phyloP scores from a whole-genome alignment of 2,329 filamentous ascomycete species.

The Fusarium nygamai region DNA sequence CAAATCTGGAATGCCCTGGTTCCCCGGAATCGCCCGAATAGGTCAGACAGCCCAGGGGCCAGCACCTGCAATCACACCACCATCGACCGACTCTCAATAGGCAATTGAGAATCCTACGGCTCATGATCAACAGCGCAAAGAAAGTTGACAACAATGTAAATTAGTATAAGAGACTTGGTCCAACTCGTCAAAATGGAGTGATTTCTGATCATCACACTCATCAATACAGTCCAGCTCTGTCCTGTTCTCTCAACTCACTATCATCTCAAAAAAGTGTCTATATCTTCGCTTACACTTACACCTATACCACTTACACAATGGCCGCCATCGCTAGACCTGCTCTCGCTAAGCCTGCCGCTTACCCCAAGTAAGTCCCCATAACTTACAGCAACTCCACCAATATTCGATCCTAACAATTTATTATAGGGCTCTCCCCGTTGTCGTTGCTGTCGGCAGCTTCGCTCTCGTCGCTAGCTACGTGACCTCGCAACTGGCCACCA shows the following conservation, averaged over 20 bases:
- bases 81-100: slow-evolving; percentile 33
- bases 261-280: neutral
- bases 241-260: neutral
- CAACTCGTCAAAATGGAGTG: slow-evolving; percentile 23
- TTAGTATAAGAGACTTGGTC: slow-evolving; percentile 24
- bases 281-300: slow-evolving; percentile 23
- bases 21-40: slow-evolving; percentile 39
- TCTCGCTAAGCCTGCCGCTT: slow-evolving; percentile 15
- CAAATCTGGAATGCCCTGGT: slow-evolving; percentile 1
- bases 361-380: slow-evolving; percentile 28
- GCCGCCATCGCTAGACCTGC: slow-evolving; percentile 20
- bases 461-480: slow-evolving; percentile 48
- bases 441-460: slow-evolving; percentile 36
- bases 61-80: slow-evolving; percentile 35
- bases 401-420: neutral
- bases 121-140: slow-evolving; percentile 1
- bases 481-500: slow-evolving; percentile 45
- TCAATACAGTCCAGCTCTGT: neutral
- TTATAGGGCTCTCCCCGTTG: slow-evolving; percentile 27
- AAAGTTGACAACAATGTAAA: neutral
- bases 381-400: neutral
- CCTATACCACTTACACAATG: slow-evolving; percentile 25
- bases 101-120: slow-evolving; percentile 23
- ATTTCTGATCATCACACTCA: slow-evolving; percentile 2
- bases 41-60: slow-evolving; percentile 33